A percentile compares a stretch with the other conserved stretches of the same genome.
phyloP scores from a whole-genome alignment of 805 yeast genomes.

The Wickerhamomyces hampshirensis region DNA sequence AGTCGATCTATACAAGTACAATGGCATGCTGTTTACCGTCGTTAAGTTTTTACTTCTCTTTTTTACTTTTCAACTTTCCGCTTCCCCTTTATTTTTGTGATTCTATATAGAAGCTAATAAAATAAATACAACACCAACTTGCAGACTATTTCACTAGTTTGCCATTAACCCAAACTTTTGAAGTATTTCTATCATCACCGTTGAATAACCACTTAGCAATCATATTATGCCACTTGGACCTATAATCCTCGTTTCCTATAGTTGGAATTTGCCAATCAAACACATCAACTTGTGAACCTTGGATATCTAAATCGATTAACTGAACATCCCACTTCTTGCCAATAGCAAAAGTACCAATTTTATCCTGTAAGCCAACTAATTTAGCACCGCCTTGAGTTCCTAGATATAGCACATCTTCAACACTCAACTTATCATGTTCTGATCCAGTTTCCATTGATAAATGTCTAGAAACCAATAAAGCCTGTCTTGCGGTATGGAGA shows the following conservation, averaged over 20 bases:
- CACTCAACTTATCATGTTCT: slow-evolving; percentile 46
- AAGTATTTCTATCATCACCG: slow-evolving; percentile 90
- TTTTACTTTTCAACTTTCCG: too few relatives aligned
- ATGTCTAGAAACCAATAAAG: slow-evolving; percentile 67
- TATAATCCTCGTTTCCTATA: slow-evolving; percentile 23
- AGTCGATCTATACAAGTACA: too few relatives aligned
- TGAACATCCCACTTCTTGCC: slow-evolving; percentile 88
- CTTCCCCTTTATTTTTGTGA: too few relatives aligned
- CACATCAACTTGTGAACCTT: slow-evolving; percentile 61
- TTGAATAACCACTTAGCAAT: slow-evolving; percentile 87
- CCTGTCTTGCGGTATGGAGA: slow-evolving; percentile 62
- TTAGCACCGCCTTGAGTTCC: slow-evolving; percentile 91
- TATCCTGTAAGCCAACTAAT: slow-evolving; percentile 52
- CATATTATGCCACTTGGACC: slow-evolving; percentile 46
- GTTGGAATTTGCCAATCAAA: slow-evolving; percentile 67
- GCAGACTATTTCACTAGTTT: slow-evolving; percentile 41
- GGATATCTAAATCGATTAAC: slow-evolving; percentile 55
- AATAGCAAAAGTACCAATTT: slow-evolving; percentile 63
- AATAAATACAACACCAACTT: too few relatives aligned
- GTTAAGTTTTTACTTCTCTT: too few relatives aligned
- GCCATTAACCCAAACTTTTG: slow-evolving; percentile 82
- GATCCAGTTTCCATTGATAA: slow-evolving; percentile 51
- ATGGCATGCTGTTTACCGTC: too few relatives aligned
- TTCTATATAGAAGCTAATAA: too few relatives aligned
- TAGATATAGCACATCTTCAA: slow-evolving; percentile 69